Evolutionary conservation across 345 rosid genomes (phyloP).

Genomic region (Brassica carinata): DNA sequence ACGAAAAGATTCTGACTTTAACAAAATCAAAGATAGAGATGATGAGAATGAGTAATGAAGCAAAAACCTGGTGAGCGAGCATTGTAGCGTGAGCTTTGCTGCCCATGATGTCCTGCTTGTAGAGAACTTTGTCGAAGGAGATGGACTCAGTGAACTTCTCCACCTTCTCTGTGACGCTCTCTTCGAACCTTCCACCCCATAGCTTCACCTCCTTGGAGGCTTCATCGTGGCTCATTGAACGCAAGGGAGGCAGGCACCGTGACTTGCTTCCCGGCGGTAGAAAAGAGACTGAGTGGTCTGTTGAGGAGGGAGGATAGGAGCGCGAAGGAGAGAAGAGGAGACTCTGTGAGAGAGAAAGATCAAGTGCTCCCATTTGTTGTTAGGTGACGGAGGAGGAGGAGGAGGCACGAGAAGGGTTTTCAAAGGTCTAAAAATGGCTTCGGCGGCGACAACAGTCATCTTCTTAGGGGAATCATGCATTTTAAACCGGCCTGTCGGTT

Average conservation of each 20-base stretch:
- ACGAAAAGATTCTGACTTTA: not conserved
- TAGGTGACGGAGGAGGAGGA: not conserved
- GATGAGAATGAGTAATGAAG: not conserved
- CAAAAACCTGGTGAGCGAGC: conserved; percentile 79
- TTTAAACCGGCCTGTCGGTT: no score
- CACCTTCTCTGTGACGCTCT: conserved; percentile 76
- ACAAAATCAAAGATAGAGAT: not conserved
- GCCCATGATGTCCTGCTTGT: conserved; percentile 89
- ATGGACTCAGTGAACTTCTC: conserved; percentile 92
- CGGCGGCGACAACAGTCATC: conserved; percentile 28
- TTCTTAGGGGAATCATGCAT: no score
- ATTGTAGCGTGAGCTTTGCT: conserved; percentile 96
- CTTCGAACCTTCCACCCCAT: conserved; percentile 98
- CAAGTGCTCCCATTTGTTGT: conserved; percentile 44
- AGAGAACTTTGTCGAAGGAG: conserved; percentile 70
- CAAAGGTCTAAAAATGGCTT: not conserved
- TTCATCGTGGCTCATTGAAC: conserved; percentile 45
- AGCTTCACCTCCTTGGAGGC: conserved; percentile 73
- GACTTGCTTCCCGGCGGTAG: conserved; percentile 34
- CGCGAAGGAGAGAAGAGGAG: conserved; percentile 33
- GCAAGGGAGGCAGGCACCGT: conserved; percentile 36
- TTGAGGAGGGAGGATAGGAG: conserved; percentile 11
- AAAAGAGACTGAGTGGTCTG: conserved; percentile 19
- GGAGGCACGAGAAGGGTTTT: conserved; percentile 12
- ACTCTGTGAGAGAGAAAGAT: conserved; percentile 35